Percentiles rank a stretch among this genome's conserved stretches.
Evolutionary conservation across 2,329 filamentous ascomycete species (phyloP).

Genomic region (Mariannaea elegans): DNA sequence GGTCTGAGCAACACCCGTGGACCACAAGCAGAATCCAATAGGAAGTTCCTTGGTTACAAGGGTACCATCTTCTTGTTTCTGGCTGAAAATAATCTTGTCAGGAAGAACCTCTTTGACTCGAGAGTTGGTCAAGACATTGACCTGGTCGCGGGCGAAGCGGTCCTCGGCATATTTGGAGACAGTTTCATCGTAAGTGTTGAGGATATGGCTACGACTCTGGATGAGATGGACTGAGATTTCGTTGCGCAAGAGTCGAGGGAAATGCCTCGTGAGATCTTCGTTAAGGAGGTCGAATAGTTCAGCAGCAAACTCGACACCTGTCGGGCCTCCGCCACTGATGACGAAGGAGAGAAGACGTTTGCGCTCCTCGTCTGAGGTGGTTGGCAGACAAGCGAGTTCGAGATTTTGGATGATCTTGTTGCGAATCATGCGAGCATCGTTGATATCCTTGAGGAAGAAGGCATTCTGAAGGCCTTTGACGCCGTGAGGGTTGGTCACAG

Average conservation of each 20-base stretch:
- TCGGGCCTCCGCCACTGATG: slow-evolving; percentile 93
- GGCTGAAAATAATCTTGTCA: slow-evolving; percentile 89
- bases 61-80: slow-evolving; percentile 78
- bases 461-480: slow-evolving; percentile 95
- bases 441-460: slow-evolving; percentile 94
- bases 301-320: slow-evolving; percentile 96
- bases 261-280: slow-evolving; percentile 85
- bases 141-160: slow-evolving; percentile 88
- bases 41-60: slow-evolving; percentile 90
- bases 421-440: slow-evolving; percentile 88
- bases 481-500: slow-evolving; percentile 91
- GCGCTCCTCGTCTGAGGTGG: slow-evolving; percentile 87
- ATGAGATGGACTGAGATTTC: slow-evolving; percentile 98
- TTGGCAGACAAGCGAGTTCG: slow-evolving; percentile 91
- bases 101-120: slow-evolving; percentile 87
- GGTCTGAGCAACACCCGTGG: slow-evolving; percentile 90
- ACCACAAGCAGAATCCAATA: slow-evolving; percentile 97
- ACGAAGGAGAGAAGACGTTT: slow-evolving; percentile 91
- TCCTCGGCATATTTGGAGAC: slow-evolving; percentile 92
- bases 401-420: slow-evolving; percentile 90
- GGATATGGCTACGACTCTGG: slow-evolving; percentile 91
- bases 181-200: slow-evolving; percentile 98
- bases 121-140: slow-evolving; percentile 91
- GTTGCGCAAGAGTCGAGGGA: slow-evolving; percentile 90
- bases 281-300: slow-evolving; percentile 97